Evolutionary conservation across 805 yeast species (phyloP).

Genomic region (Starmerella tilneyi): DNA sequence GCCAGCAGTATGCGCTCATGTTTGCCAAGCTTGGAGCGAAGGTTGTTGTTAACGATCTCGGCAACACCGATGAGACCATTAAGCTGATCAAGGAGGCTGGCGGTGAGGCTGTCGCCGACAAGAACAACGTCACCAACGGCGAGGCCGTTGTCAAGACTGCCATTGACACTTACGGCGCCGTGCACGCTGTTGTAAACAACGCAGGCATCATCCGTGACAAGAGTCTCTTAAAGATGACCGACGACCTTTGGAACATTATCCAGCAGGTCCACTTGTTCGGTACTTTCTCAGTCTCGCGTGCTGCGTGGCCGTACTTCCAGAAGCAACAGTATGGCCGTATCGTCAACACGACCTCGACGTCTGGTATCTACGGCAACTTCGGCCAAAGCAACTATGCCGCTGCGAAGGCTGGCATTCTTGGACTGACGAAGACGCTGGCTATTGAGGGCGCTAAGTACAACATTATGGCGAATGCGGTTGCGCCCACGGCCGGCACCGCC

Average conservation of each 20-base stretch:
- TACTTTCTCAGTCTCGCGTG: slow-evolving; percentile 67
- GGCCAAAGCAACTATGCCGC: slow-evolving; percentile 96
- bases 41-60: slow-evolving; percentile 85
- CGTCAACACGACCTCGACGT: slow-evolving; percentile 84
- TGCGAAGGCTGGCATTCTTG: slow-evolving; percentile 82
- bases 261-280: slow-evolving; percentile 74
- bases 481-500: slow-evolving; percentile 97
- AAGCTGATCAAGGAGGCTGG: slow-evolving; percentile 63
- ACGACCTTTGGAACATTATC: slow-evolving; percentile 73
- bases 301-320: slow-evolving; percentile 84
- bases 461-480: slow-evolving; percentile 71
- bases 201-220: slow-evolving; percentile 92
- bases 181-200: slow-evolving; percentile 79
- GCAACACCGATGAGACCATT: slow-evolving; percentile 61
- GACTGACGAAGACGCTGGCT: slow-evolving; percentile 76
- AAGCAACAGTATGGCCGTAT: slow-evolving; percentile 73
- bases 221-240: slow-evolving; percentile 75
- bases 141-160: slow-evolving; percentile 69
- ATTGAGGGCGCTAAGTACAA: slow-evolving; percentile 76
- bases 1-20: slow-evolving; percentile 75
- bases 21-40: slow-evolving; percentile 89
- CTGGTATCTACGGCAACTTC: slow-evolving; percentile 94
- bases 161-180: slow-evolving; percentile 61
- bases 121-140: slow-evolving; percentile 74
- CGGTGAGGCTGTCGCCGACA: slow-evolving; percentile 73